Base-by-base conservation (phyloP, 164 flowering plant species). In the Warburgia ugandensis region DNA sequence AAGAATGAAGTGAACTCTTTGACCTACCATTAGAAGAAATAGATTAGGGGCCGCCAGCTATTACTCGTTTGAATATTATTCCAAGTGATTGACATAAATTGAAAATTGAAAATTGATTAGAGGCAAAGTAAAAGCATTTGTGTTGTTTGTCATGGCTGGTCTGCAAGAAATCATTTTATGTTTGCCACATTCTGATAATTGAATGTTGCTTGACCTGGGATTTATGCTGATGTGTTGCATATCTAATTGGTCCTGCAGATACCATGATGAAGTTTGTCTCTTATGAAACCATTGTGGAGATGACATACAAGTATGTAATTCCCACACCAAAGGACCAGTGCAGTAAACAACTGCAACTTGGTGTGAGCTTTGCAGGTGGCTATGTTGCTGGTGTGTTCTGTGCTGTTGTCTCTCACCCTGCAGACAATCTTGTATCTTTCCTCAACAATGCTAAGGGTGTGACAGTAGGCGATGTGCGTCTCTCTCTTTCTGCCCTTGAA, bases 231-330 rank as follows among this genome's bases (percentile, higher is more conserved):
- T n/a, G n/a, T n/a, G n/a, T n/a, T n/a, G n/a, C n/a, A n/a, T n/a
- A n/a, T n/a, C n/a, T n/a, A n/a, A n/a, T n/a, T n/a, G 6, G 19
- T 48, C 36, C 49, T 63, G 58, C 76, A 86, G 95, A 86, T 52
- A 81, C 95, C 17, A 81, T 83, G 95, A 81, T 86, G 91, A 86
- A 86, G 59, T 86, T 86, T 74, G 86, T 88, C n/a, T 79, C 86
- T 10, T 86, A 83, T 63, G 95, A 83, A 74, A 83, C 81, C 37
- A 79, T 77, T 55, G 88, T 86, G 44, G 95, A 86, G 69, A 52
- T 69, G 71, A 30, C 81, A 26, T 86, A 86, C 76, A 86, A 83
- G 72, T 41, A 86, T 60, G 78, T 71, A 22, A 72, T 83, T 50
- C 86, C 91, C n/a, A 63, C 38, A 13, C 91, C 89, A 14, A 86